A percentile compares a stretch with the other conserved stretches of the same genome.
Evolutionary conservation across 176 grass and related monocot genomes (phyloP).

Genomic region (Melocanna baccifera): DNA sequence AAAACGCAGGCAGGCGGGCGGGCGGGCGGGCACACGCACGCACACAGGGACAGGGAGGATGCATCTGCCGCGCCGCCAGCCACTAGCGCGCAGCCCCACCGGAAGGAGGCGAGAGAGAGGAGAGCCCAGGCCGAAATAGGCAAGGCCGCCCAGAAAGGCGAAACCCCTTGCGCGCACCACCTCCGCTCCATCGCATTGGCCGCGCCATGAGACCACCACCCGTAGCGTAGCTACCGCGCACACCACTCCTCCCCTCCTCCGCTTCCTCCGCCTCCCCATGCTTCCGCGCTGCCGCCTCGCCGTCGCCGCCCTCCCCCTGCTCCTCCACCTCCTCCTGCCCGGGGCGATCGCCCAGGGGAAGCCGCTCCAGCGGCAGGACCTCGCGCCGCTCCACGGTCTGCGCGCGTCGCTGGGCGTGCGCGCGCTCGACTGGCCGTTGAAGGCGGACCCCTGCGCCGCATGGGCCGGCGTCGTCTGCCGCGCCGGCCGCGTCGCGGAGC

Average conservation of each 20-base stretch:
- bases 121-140: conserved; percentile 23
- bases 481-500: conserved; percentile 48
- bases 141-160: conserved; percentile 26
- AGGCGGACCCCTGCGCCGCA: conserved; percentile 51
- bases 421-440: conserved; percentile 55
- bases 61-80: too few species aligned
- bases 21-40: too few species aligned
- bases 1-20: too few species aligned
- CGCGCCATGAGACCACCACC: conserved; percentile 36
- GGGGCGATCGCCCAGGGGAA: background rate
- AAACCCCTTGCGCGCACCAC: conserved; percentile 35
- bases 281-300: conserved; percentile 31
- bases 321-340: background rate
- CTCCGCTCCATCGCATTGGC: conserved; percentile 28
- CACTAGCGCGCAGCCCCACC: conserved; percentile 16
- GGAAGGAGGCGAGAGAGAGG: background rate
- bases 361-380: conserved; percentile 37
- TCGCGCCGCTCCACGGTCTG: conserved; percentile 44
- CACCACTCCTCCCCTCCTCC: conserved; percentile 19
- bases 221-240: conserved; percentile 7
- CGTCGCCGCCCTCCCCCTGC: background rate
- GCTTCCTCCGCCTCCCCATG: conserved; percentile 32
- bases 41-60: too few species aligned
- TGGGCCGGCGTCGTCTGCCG: conserved; percentile 73
- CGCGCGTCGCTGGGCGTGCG: conserved; percentile 70